Percentiles rank a stretch among this genome's conserved stretches.
These are phyloP conservation scores for Spizellomyces sp. DNA, from an alignment of 192 early-diverging fungal species.

Conservation along the genomic window DNA sequence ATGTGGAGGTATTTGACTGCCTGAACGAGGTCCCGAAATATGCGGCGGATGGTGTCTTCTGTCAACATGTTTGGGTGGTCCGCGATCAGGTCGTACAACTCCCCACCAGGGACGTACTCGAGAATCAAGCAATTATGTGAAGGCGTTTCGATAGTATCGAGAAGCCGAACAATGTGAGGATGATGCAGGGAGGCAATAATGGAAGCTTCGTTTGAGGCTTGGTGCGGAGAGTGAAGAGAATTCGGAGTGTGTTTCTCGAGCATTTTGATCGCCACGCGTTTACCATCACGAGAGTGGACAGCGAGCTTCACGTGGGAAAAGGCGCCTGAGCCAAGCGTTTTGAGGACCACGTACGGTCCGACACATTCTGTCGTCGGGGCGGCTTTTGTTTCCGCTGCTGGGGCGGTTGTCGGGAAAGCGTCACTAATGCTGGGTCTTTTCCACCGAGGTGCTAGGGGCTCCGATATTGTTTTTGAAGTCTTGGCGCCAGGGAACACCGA, in stretches of 20 bases:
- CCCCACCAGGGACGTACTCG: slow-evolving; percentile 72
- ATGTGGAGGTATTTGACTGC: slow-evolving; percentile 41
- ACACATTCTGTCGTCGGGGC: slow-evolving; percentile 1
- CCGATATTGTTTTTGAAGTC: too few relatives aligned
- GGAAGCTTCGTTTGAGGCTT: slow-evolving; percentile 21
- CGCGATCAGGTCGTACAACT: slow-evolving; percentile 73
- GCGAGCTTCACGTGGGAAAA: slow-evolving; percentile 68
- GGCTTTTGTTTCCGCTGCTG: too few relatives aligned
- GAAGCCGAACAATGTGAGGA: slow-evolving; percentile 66
- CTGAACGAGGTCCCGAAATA: slow-evolving; percentile 45
- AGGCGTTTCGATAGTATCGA: slow-evolving; percentile 65
- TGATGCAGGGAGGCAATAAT: slow-evolving; percentile 59
- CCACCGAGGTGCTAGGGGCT: too few relatives aligned
- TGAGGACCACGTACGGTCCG: slow-evolving; percentile 32
- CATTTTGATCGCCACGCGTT: slow-evolving; percentile 62
- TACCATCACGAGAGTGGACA: slow-evolving; percentile 43
- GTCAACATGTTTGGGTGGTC: slow-evolving; percentile 42
- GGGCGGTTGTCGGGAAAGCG: too few relatives aligned
- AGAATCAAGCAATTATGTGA: slow-evolving; percentile 67
- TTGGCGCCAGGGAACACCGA: too few relatives aligned
- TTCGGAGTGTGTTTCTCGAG: slow-evolving; percentile 30
- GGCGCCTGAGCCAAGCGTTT: slow-evolving; percentile 53
- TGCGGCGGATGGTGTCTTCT: slow-evolving; percentile 39
- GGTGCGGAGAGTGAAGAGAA: too few relatives aligned
- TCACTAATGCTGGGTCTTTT: too few relatives aligned